Base-by-base conservation (phyloP, 2,329 filamentous ascomycete species). In the Aspergillus fumigatiaffinis region DNA sequence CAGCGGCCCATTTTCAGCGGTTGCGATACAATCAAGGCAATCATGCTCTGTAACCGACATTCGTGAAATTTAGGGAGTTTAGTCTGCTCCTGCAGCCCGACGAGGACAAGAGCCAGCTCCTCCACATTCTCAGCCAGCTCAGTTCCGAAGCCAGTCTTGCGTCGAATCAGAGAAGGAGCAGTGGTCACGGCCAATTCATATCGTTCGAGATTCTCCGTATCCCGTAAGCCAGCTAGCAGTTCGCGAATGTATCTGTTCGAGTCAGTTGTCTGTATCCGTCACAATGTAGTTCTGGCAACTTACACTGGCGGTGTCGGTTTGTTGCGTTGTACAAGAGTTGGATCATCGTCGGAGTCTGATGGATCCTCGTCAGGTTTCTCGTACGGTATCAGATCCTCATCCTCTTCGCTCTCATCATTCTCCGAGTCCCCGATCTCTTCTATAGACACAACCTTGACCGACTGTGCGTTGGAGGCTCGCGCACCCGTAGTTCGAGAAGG, bases 271-370 rank as follows among this genome's bases (percentile, higher is more conserved):
- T 51, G 56, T 59, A 10, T 3, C n/a, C 17, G 48, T 14, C 20
- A 2, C 0, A 38, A 10, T 29, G 4, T 5, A 35, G 14, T 29
- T 1, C 17, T 38, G 53, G 32, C 62, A 47, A 76, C 77, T 70
- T 76, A 82, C 68, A 99, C 92, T 1, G 94, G 94, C 0, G 91
- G 84, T 57, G 84, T 89, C 23, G 88, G 84, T 66, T 94, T 97
- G 73, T 94, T 87, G 14, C 92, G 84, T 56, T 89, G 87, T 50
- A 97, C 83, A 20, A 96, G 79, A 0, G 92, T 96, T 4, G 94
- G 88, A 66, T 99, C 95, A 41, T 97, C 92, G 56, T 97, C 92
- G 0, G 91, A 93, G 69, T 99, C 94, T 69, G 95, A 91, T 0
- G 86, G 83, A 64, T 99, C 94, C 1, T 90, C 92, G 67, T 91